A percentile compares a stretch with the other conserved stretches of the same genome.
Evolutionary conservation across 202 grass and related monocot species (phyloP).

Genomic region (Hordeum pubiflorum): DNA sequence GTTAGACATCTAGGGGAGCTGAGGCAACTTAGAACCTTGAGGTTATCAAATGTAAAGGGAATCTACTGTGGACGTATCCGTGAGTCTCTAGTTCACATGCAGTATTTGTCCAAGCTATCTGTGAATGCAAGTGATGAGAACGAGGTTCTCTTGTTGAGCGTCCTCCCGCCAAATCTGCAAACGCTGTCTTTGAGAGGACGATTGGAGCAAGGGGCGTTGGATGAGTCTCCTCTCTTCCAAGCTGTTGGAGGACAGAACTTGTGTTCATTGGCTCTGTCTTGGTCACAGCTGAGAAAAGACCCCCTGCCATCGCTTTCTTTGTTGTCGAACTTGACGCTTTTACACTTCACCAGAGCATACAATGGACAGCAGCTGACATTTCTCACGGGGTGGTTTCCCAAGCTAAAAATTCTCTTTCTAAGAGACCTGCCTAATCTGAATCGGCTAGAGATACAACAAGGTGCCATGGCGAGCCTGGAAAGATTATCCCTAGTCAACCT

Average conservation of each 20-base stretch:
- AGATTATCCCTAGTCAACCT: background rate
- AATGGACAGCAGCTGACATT: slow-evolving; percentile 12
- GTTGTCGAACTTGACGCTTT: background rate
- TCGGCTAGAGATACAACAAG: background rate
- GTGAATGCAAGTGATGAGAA: slow-evolving; percentile 5
- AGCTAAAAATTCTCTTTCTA: background rate
- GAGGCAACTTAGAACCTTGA: background rate
- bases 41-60: background rate
- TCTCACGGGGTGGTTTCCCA: slow-evolving; percentile 6
- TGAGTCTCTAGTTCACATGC: slow-evolving; percentile 19
- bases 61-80: background rate
- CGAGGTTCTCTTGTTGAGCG: slow-evolving; percentile 20
- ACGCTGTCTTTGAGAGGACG: background rate
- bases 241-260: background rate
- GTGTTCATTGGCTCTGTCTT: background rate
- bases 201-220: background rate
- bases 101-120: background rate
- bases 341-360: slow-evolving; percentile 15
- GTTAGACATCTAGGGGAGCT: background rate
- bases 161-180: background rate
- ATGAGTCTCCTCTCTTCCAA: background rate
- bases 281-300: slow-evolving; percentile 20
- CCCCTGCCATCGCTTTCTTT: slow-evolving; percentile 9
- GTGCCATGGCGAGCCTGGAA: background rate
- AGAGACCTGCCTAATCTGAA: background rate